phyloP scores from a whole-genome alignment of 352 stramenopile species.

The Pythium biforme region DNA sequence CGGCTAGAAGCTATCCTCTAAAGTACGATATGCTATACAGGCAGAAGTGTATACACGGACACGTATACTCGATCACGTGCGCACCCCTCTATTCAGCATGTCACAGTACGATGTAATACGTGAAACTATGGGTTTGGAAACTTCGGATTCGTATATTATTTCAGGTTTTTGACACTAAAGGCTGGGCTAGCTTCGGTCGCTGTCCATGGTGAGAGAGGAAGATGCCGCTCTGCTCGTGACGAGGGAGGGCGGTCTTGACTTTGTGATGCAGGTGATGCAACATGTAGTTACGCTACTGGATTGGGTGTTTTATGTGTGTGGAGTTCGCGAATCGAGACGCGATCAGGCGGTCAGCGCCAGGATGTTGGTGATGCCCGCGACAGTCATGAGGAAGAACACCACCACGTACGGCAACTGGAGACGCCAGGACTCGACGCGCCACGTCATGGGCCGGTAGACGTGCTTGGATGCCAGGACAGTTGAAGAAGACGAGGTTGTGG shows the following conservation, averaged over 20 bases:
- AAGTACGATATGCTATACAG: conserved; percentile 4
- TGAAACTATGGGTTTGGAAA: not conserved
- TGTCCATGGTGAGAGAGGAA: not conserved
- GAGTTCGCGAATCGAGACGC: too few species aligned
- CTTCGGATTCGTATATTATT: not conserved
- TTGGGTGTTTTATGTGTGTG: not conserved
- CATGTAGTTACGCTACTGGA: not conserved
- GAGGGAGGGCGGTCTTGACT: too few species aligned
- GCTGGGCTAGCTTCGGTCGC: conserved; percentile 10
- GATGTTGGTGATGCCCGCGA: conserved; percentile 34
- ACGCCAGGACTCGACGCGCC: conserved; percentile 26
- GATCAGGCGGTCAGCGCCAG: not conserved
- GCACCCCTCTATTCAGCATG: not conserved
- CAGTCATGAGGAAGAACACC: conserved; percentile 30
- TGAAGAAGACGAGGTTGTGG: not conserved
- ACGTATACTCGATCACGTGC: too few species aligned
- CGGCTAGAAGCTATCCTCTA: not conserved
- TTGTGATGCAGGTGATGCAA: too few species aligned
- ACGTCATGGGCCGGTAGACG: not conserved
- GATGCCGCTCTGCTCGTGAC: not conserved
- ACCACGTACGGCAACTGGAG: conserved; percentile 34
- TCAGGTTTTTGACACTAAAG: not conserved
- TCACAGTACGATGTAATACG: not conserved
- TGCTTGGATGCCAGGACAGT: not conserved
- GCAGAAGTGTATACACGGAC: not conserved